phyloP scores from a whole-genome alignment of 768 basidiomycete genomes.

The Pisolithus tinctorius region DNA sequence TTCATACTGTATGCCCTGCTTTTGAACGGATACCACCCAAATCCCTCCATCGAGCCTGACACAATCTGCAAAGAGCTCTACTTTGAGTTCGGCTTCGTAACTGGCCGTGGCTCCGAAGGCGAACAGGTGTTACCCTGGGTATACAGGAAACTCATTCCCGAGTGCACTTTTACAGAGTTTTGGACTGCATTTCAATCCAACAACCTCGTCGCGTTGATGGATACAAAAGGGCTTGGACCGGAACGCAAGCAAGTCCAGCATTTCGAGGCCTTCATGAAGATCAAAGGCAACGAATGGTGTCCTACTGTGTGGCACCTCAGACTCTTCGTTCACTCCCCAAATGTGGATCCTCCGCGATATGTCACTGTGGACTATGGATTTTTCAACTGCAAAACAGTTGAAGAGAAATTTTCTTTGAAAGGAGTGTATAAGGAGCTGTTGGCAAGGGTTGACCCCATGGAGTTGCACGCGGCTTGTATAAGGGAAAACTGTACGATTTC shows the following conservation, averaged over 20 bases:
- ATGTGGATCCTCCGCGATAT: conserved; percentile 3
- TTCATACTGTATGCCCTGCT: neutral
- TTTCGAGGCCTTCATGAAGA: conserved; percentile 22
- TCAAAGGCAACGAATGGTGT: conserved; percentile 6
- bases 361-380: conserved; percentile 31
- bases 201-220: conserved; percentile 20
- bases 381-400: conserved; percentile 23
- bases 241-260: conserved; percentile 3
- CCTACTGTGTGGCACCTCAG: conserved; percentile 33
- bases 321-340: conserved; percentile 16
- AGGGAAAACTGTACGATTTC: conserved; percentile 26
- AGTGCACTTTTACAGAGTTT: conserved; percentile 33
- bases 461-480: conserved; percentile 30
- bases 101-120: neutral
- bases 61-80: neutral
- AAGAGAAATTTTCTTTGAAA: conserved; percentile 22
- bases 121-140: neutral
- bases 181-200: conserved; percentile 20
- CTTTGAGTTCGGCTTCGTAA: conserved; percentile 10
- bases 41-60: neutral
- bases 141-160: conserved; percentile 19
- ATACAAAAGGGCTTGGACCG: conserved; percentile 12
- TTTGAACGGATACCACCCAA: neutral
- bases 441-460: conserved; percentile 18
- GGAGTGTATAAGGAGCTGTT: conserved; percentile 23